phyloP scores from a whole-genome alignment of 2,329 filamentous ascomycete genomes.

The Bisporella sp. region DNA sequence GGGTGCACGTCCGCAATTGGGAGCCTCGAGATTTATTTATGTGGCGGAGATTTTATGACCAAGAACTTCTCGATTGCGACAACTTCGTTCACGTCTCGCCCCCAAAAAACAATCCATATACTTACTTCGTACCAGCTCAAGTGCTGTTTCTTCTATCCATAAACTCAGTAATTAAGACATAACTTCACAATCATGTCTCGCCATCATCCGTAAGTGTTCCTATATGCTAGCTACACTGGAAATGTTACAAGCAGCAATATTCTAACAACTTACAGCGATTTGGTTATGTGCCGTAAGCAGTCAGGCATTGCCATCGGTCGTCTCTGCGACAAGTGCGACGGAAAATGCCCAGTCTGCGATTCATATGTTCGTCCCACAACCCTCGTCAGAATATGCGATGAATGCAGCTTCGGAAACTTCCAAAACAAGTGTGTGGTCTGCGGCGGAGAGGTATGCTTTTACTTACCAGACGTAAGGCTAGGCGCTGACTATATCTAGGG shows the following conservation, averaged over 20 bases:
- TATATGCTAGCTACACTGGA: not conserved
- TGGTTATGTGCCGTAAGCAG: conserved; percentile 99
- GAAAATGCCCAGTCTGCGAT: conserved; percentile 98
- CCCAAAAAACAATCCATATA: not conserved
- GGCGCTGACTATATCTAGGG: conserved; percentile 39
- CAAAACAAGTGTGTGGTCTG: conserved; percentile 99
- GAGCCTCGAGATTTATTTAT: no score
- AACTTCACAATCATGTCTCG: conserved; percentile 22
- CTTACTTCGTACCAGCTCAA: not conserved
- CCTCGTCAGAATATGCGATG: conserved; percentile 96
- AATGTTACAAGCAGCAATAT: conserved; percentile 5
- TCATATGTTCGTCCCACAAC: conserved; percentile 98
- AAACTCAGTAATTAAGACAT: conserved; percentile 1
- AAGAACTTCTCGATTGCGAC: not conserved
- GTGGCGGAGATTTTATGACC: not conserved
- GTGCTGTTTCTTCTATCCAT: not conserved
- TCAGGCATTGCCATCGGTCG: conserved; percentile 95
- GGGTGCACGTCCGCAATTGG: no score
- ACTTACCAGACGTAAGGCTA: not conserved
- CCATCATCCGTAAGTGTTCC: conserved; percentile 58
- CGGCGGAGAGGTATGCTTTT: conserved; percentile 61
- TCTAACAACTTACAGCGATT: conserved; percentile 54
- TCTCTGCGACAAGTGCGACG: conserved; percentile 99
- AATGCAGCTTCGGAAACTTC: conserved; percentile 99
- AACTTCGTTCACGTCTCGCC: not conserved